Base-by-base conservation (phyloP, 2,329 filamentous ascomycete genomes). In the Fragosphaeria purpurea region DNA sequence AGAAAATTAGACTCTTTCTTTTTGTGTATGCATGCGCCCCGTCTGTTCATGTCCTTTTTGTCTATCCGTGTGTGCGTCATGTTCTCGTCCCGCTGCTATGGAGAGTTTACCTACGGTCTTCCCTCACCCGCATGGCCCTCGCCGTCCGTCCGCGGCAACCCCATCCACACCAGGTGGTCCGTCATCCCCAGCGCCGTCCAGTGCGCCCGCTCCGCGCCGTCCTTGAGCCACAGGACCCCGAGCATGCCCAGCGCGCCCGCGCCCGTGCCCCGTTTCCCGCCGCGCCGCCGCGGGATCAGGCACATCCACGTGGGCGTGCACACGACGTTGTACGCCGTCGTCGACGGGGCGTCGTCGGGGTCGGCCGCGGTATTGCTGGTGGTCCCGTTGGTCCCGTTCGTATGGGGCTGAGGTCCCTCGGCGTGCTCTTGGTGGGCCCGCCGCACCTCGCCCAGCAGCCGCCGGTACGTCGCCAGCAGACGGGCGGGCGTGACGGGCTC, bases 171-270 rank as follows among this genome's bases (percentile, higher is more conserved):
- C 7, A 58, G 55, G 34, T 59, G 57, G 31, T 56, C 44, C 12
- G 57, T 58, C 43, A 59, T 53, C 9, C 61, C 60, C 10, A 59
- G 51, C 47, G 55, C 51, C 7, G 50, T 50, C 62, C 62, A 63
- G 46, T 57, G 53, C 10, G 60, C 50, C 22, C 60, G 50, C 46
- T 62, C 62, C n/a, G 44, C 50, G 33, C 52, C 44, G 48, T 56
- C 54, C 7, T 49, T 46, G 10, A 64, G 55, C 62, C 62, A 64
- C 7, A 65, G 57, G 51, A 67, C 52, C 1, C 66, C 66, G 11
- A 66, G 51, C 65, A 68, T 68, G 10, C 59, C 62, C 12, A 65
- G 61, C 5, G 62, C 61, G 47, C 66, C 66, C 13, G 59, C 62
- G 10, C 59, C 60, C 11, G 58, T 58, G 34, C 55, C 60, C 40